Base-by-base conservation (phyloP, 768 basidiomycete genomes). In the Candolleomyces aberdarensis region DNA sequence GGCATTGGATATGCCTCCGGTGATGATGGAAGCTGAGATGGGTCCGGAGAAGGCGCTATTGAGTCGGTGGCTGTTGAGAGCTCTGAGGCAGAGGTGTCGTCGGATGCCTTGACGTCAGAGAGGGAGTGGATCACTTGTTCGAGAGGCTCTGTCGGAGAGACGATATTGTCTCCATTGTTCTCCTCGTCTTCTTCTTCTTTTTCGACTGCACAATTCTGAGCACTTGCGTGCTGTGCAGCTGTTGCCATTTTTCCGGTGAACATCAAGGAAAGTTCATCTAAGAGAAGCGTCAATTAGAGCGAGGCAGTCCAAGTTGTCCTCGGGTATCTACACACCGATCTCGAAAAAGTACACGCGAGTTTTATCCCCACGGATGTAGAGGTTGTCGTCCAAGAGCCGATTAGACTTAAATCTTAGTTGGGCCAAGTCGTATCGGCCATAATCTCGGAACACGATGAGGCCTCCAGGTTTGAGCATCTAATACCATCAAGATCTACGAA, bases 311-410 rank as follows among this genome's bases (percentile, higher is more conserved):
- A 46, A 43, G 13, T 43, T n/a, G 19, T 17, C 1, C 44, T n/a
- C 6, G 2, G 19, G 44, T 17, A 20, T 46, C 17, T 20, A 46
- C 44, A 9, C 15, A 92, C 95, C 92, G 11, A 92, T 72, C 62
- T 92, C 90, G 65, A 99, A 99, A 72, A 98, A 99, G 74, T 98
- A 98, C 0, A 99, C 97, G 43, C 97, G 81, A 0, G 97, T 98
- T 68, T 94, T 96, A 76, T 99, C 97, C 0, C 97, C 97, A 41
- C 97, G 85, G 56, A 97, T 90, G 69, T 99, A 99, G 65, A 99
- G 88, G 70, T 97, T 96, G 51, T 96, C 94, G 47, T 94, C 91
- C 11, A 98, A 83, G 58, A 98, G 82, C 11, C 97, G 82, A 1
- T 89, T 87, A 6, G 82, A 81, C 73, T 94, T 97, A 80, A 99